Evolutionary conservation across 805 yeast genomes (phyloP), one percentile per base, ranked within the genome.

Genomic region (Phaffomyces thermotolerans): DNA sequence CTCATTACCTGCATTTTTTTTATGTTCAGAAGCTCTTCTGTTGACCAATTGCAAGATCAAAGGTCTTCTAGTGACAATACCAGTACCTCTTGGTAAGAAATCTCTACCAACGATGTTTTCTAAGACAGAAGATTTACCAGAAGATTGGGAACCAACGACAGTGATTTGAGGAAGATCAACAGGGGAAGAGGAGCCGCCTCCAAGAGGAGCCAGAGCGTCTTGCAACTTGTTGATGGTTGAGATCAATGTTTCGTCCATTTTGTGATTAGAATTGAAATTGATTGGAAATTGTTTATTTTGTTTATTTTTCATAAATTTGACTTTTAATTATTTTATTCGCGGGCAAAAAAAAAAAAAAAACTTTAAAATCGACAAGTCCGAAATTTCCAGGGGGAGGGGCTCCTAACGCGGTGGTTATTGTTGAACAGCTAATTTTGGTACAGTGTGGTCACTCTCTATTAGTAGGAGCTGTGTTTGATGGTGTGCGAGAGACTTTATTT

Each of bases 121-220:
- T 54, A 87, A 74, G 17, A 87, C 96, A 0, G 95, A 86, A 22
- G 91, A 82, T 66, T 87, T 87, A 51, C 96, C 96, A 49, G 84
- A 74, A 36, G 95, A 85, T 62, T 87, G 96, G 5, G 95, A 86
- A 34, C 96, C 96, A 37, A 87, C 95, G 32, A 87, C 96, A n/a
- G 96, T 87, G 58, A 88, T 88, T 64, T 88, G 96, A 14, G 96
- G 96, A 52, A 88, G 72, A 64, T 88, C 96, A 42, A 88, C 89
- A 8, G 95, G 91, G 18, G 90, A 83, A 14, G 76, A 58, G 17
- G 87, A 74, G 20, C 89, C 87, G 12, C 85, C 86, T 23, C 95
- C 95, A 35, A 87, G 68, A 4, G 95, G 89, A 23, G 95, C 91
- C 59, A 86, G 73, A 2, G 95, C 96, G 60, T 86, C 95, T 68